A percentile compares a stretch with the other conserved stretches of the same genome.
Conservation (phyloP, 805 yeast genomes). For the Saccharomycopsis lassenensis region DNA sequence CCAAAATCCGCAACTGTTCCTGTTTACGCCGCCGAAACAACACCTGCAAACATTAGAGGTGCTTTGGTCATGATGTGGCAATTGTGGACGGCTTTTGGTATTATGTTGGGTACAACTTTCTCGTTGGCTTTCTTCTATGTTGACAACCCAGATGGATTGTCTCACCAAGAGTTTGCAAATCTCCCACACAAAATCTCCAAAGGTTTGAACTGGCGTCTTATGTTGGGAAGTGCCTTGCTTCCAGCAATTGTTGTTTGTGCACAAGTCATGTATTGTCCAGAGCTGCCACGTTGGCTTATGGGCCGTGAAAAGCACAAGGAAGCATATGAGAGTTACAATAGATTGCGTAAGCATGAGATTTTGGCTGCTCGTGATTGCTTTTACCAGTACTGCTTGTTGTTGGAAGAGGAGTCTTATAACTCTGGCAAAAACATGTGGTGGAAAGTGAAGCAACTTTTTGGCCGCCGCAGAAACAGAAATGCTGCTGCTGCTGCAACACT, state of each 20-base stretch:
- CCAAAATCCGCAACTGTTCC: slow-evolving; percentile 72
- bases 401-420: slow-evolving; percentile 44
- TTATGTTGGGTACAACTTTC: slow-evolving; percentile 60
- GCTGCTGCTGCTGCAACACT: slow-evolving; percentile 73
- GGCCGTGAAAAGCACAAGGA: slow-evolving; percentile 54
- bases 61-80: slow-evolving; percentile 68
- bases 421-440: slow-evolving; percentile 24
- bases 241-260: slow-evolving; percentile 51
- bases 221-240: slow-evolving; percentile 56
- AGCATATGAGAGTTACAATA: slow-evolving; percentile 40
- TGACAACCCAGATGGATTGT: slow-evolving; percentile 24
- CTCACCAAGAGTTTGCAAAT: slow-evolving; percentile 20
- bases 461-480: slow-evolving; percentile 71
- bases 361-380: slow-evolving; percentile 64
- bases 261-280: slow-evolving; percentile 62
- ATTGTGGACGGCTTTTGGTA: slow-evolving; percentile 64
- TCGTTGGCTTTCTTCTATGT: slow-evolving; percentile 52
- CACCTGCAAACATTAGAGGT: slow-evolving; percentile 55
- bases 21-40: slow-evolving; percentile 56
- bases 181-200: slow-evolving; percentile 7
- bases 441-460: slow-evolving; percentile 47
- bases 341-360: slow-evolving; percentile 39
- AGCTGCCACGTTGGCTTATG: slow-evolving; percentile 71
- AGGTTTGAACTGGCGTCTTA: slow-evolving; percentile 55
- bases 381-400: slow-evolving; percentile 52